Base-by-base conservation (phyloP, 2,329 filamentous ascomycete genomes). In the Aspergillus felis region DNA sequence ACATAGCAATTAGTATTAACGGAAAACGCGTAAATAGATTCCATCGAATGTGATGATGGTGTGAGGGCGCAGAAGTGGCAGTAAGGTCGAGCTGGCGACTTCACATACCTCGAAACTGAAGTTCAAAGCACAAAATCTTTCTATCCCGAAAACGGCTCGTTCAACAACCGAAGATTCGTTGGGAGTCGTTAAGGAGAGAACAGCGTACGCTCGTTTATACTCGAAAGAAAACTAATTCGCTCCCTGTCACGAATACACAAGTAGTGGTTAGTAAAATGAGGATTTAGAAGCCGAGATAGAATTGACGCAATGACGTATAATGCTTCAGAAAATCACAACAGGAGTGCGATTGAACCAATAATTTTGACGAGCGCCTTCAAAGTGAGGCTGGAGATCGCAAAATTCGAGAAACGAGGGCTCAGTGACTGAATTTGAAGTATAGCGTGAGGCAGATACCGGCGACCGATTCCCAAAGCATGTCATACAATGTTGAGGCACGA, bases 151-250 rank as follows among this genome's bases (percentile, higher is more conserved):
- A 68, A 70, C 67, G 66, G 67, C 65, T 66, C 68, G 70, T 65
- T 67, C 66, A 67, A 72, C 66, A 67, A 72, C 63, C 69, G 63
- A 56, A 66, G 71, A 57, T 71, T 74, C 72, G 74, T 75, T 62
- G 64, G 68, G 68, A 71, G 67, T 75, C 71, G 74, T 76, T 66
- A 75, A 74, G 63, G 67, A 75, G 64, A 71, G 71, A 73, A 68
- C 61, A 61, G 66, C 63, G 67, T 71, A 55, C 64, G 65, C 67
- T 71, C 70, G 66, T 70, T 62, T 65, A 63, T 63, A 66, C 62
- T 66, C 66, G 68, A 64, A 66, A 65, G 69, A 57, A 64, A 71
- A 63, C 64, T 62, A 59, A 64, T 65, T 65, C 63, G 66, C 59
- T 71, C 68, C 66, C 67, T 66, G 52, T 48, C n/a, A 17, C 1